Evolutionary conservation across 148 eudicot genomes (phyloP), one percentile per base, ranked within the genome.

Genomic region (Gaultheria prostrata): DNA sequence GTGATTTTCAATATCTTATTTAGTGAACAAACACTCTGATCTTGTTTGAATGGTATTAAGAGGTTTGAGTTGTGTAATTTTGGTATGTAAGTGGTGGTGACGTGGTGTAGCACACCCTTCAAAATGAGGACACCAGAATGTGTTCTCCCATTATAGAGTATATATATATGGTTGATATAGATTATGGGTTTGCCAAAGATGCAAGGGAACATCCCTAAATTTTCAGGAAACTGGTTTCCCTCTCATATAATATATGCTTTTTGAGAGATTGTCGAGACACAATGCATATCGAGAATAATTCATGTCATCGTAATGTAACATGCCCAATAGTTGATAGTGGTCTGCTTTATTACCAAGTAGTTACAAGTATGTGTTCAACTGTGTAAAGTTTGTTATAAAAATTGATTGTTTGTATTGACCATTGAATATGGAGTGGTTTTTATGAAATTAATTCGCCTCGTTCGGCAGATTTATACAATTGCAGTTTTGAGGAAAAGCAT

Each of bases 381-480:
- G n/a, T 3, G 1, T 75, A 39, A 73, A 17, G 35, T 32, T 53
- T 51, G n/a, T 74, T 49, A 15, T 26, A 6, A 20, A 20, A 43
- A 35, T 61, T 57, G 72, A 3, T 33, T 13, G 59, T n/a, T 82
- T 3, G 8, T 6, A 6, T 21, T 39, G 32, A 59, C n/a, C 6
- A 50, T 17, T 21, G 45, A 20, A 54, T 49, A 50, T 17, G 21
- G 28, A 28, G 45, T 49, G 54, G 48, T 61, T 57, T 43, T 49
- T 85, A 80, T 76, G 74, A 32, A 63, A 8, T 50, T 10, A 54
- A 33, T 46, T 32, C 26, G 63, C 53, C 43, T 50, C 46, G 13
- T 83, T 82, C 45, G 78, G 73, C 86, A 89, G 91, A 48, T 83
- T 80, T 87, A 24, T 79, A 70, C 74, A 81, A 43, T 82, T 76